Percentiles rank a stretch among this genome's conserved stretches.
phyloP scores from a whole-genome alignment of 345 rosid genomes.

The Leavenworthia alabamica region DNA sequence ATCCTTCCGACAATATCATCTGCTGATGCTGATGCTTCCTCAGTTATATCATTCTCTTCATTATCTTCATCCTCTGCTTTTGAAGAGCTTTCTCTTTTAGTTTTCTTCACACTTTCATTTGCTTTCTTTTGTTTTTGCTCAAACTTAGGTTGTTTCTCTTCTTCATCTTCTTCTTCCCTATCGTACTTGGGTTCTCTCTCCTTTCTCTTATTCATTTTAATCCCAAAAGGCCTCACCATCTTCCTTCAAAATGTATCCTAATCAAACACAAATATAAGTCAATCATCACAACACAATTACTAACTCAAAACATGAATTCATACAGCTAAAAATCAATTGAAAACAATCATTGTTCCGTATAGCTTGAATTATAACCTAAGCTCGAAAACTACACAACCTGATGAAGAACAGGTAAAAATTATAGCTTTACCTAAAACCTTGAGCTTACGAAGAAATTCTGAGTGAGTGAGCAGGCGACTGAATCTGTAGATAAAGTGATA shows the following conservation, averaged over 20 bases:
- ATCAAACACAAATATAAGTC: background rate
- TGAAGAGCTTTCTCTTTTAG: constrained; percentile 11
- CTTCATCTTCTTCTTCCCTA: constrained; percentile 42
- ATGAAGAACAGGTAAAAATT: background rate
- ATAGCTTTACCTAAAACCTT: constrained; percentile 2
- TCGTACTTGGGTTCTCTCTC: constrained; percentile 52
- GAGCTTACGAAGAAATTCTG: constrained; percentile 4
- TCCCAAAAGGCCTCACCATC: constrained; percentile 63
- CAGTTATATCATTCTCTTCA: constrained; percentile 30
- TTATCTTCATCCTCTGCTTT: constrained; percentile 22
- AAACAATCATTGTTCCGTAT: background rate
- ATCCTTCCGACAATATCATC: constrained; percentile 46
- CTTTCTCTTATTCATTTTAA: constrained; percentile 62
- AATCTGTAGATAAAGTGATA: constrained; percentile 10
- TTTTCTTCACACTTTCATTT: constrained; percentile 25
- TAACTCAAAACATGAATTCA: no score
- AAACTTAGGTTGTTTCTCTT: constrained; percentile 26
- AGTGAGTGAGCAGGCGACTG: constrained; percentile 10
- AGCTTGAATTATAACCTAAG: background rate
- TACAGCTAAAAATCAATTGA: no score
- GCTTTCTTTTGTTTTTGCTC: constrained; percentile 23
- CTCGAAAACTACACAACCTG: background rate
- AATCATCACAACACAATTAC: no score
- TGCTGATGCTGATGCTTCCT: constrained; percentile 30
- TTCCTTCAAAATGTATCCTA: background rate